A percentile compares a stretch with the other conserved stretches of the same genome.
Conservation (phyloP, 371 early-diverging fungal species). For the Nematocida major region DNA sequence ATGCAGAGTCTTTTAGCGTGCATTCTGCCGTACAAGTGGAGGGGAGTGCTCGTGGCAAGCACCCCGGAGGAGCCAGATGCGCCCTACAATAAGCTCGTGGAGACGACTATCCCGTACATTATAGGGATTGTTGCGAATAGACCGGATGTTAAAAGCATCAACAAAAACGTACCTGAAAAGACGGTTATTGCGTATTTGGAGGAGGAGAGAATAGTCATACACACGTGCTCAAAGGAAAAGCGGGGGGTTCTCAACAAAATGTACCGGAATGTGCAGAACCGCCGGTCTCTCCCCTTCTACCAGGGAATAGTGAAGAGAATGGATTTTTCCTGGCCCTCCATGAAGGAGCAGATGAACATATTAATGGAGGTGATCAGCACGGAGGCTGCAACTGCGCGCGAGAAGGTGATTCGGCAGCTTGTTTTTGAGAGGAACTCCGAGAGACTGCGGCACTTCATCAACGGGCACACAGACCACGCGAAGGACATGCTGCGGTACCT, state of each 20-base stretch:
- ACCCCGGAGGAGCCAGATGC: not conserved
- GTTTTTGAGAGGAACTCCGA: not conserved
- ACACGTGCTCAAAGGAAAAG: not conserved
- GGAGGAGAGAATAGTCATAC: slow-evolving; percentile 19
- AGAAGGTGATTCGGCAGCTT: slow-evolving; percentile 14
- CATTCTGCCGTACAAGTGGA: slow-evolving; percentile 36
- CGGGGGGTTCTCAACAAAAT: not conserved
- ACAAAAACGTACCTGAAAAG: slow-evolving; percentile 18
- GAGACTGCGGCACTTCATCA: slow-evolving; percentile 6
- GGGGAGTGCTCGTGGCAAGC: slow-evolving; percentile 14
- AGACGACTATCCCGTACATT: slow-evolving; percentile 42
- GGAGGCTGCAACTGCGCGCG: slow-evolving; percentile 14
- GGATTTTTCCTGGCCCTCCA: slow-evolving; percentile 3
- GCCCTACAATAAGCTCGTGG: slow-evolving; percentile 24
- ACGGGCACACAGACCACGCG: not conserved
- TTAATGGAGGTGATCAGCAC: slow-evolving; percentile 43
- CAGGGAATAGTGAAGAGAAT: slow-evolving; percentile 11
- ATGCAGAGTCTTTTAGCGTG: slow-evolving; percentile 8
- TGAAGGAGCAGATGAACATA: slow-evolving; percentile 34
- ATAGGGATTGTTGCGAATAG: slow-evolving; percentile 14
- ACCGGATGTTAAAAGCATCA: not conserved
- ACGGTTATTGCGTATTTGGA: slow-evolving; percentile 38
- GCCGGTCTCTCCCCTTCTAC: slow-evolving; percentile 32
- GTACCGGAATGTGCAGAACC: not conserved
- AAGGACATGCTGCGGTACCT: not conserved